phyloP scores from a whole-genome alignment of 169 alveolate genomes.

The Babesia caballi region DNA sequence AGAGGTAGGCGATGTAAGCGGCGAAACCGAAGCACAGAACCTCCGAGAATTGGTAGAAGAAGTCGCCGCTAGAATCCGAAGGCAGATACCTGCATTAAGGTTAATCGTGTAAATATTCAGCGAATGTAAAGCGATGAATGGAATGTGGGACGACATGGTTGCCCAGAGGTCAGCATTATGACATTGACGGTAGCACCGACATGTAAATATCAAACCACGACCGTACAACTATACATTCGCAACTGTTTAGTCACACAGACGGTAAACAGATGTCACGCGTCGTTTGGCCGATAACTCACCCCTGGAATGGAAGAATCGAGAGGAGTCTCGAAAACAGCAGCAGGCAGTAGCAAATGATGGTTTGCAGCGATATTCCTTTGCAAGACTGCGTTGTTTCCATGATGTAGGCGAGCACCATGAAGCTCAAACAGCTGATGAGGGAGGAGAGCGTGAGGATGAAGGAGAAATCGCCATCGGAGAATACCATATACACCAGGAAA shows the following conservation, averaged over 20 bases:
- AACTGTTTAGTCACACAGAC: too few relatives aligned
- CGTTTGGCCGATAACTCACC: constrained; percentile 76
- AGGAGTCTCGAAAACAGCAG: constrained; percentile 80
- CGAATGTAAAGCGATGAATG: too few relatives aligned
- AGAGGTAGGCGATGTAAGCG: constrained; percentile 80
- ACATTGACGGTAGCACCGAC: too few relatives aligned
- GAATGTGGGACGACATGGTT: too few relatives aligned
- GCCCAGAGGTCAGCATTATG: too few relatives aligned
- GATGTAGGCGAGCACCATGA: constrained; percentile 83
- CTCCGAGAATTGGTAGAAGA: constrained; percentile 90
- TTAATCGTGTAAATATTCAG: too few relatives aligned
- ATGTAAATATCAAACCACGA: not conserved
- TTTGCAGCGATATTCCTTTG: constrained; percentile 87
- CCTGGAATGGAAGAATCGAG: constrained; percentile 89
- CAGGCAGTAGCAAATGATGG: constrained; percentile 84
- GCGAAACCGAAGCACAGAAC: constrained; percentile 79
- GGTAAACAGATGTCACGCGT: too few relatives aligned
- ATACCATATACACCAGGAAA: constrained; percentile 75
- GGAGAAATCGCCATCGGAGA: constrained; percentile 92
- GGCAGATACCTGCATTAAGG: constrained; percentile 79
- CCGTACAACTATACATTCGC: too few relatives aligned
- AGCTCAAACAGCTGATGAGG: constrained; percentile 83
- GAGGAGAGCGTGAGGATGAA: constrained; percentile 88
- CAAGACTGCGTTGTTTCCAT: constrained; percentile 80
- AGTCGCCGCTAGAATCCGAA: constrained; percentile 91